Base-by-base conservation (phyloP, 306 rosid species). In the Acacia crassicarpa region DNA sequence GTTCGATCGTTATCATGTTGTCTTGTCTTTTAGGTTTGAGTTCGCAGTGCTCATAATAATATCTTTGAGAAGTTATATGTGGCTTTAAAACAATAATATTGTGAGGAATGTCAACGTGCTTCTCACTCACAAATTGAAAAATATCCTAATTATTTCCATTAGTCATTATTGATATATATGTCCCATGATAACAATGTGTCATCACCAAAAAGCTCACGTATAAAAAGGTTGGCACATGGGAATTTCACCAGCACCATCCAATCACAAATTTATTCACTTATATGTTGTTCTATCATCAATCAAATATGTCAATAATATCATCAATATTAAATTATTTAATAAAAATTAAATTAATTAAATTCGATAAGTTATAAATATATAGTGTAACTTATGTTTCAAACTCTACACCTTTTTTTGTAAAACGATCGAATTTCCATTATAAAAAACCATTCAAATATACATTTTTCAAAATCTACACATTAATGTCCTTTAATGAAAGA, bases 101-200 rank as follows among this genome's bases (percentile, higher is more conserved):
- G 13, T 43, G 59, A 72, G 48, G 71, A 78, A 69, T 56, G 83
- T 81, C 92, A 88, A 86, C 90, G 74, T n/a, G 15, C 65, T 11
- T 6, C 62, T 54, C 62, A 22, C 85, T 78, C 87, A 75, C 35
- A 81, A 68, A 73, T 79, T 75, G 43, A 59, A 72, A 4, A 68
- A 19, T 46, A 22, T 43, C 25, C 11, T 20, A 6, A 6, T 54
- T 54, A 54, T 13, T 75, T 62, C 23, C 15, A 8, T 40, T 49
- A 49, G 4, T 49, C 56, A 16, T 53, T 53, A 17, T 53, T 17
- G 23, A 53, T 53, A 15, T 54, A 53, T 53, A 15, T 65, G 85
- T 81, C 35, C 71, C 85, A 74, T 77, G 80, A 72, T 70, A 43
- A n/a, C 2, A 8, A n/a, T 54, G 72, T 19, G n/a, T 33, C 72